Evolutionary conservation across 129 eudicot species (phyloP), one percentile per base, ranked within the genome.

Genomic region (Centrapalus pauciflorus): DNA sequence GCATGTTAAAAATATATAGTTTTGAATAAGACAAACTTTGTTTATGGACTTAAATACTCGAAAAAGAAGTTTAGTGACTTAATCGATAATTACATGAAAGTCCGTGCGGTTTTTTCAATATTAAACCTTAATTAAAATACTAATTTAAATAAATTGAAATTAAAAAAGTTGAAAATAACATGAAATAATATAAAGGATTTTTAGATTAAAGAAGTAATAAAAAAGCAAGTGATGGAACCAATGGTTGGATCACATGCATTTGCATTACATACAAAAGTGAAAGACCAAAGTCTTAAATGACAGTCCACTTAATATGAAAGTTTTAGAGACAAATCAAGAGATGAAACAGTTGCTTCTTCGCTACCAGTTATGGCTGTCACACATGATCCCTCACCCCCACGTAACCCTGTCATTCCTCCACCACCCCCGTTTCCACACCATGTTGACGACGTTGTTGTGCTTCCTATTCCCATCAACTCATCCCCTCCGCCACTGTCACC

Each of bases 311-410:
- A 77, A 68, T 50, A 79, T 17, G 76, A 89, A 61, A 89, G 90
- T 77, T 81, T 89, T 33, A 89, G 87, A 61, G 96, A 81, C 84
- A 89, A 58, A 78, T 89, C 96, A 83, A 89, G 14, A 5, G 77
- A 74, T 41, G 65, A 65, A 43, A 80, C 51, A 64, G 70, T 67
- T 26, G 74, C 78, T 59, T 65, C 80, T 64, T 51, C 67, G 13
- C 58, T 35, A 40, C 62, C 83, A 55, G 74, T 59, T 37, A 61
- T 14, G 7, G 74, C 66, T 3, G 75, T 76, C 40, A 58, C 76
- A 63, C 67, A 70, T n/a, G 66, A 62, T 26, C 74, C 75, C 37
- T 67, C 75, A 59, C 80, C 74, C 0, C 75, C 64, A 14, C 69
- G 74, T 46, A 67, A 48, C 57, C 64, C 80, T 59, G 59, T 0